Conservation (phyloP, 768 basidiomycete genomes). For the Naganishia kalamii region DNA sequence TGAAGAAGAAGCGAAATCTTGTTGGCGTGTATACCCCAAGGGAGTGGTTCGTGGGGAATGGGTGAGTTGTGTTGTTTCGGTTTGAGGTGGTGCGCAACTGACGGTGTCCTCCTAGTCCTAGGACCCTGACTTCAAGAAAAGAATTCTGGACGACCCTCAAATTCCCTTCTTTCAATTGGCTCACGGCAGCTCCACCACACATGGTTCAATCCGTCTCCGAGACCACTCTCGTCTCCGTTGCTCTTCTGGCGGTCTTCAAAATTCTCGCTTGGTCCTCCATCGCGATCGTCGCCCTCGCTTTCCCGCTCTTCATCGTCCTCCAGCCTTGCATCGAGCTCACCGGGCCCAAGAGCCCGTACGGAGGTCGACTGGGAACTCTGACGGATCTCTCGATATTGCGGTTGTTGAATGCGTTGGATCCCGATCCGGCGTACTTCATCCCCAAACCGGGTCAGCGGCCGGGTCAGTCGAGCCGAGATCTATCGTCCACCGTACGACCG, state of each 20-base stretch:
- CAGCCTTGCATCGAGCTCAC: slow-evolving; percentile 63
- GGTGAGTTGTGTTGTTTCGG: slow-evolving; percentile 20
- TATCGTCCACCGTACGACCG: slow-evolving; percentile 38
- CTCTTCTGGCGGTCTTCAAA: slow-evolving; percentile 61
- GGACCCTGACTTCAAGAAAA: not conserved
- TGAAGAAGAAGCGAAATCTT: slow-evolving; percentile 24
- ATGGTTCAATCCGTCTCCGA: slow-evolving; percentile 62
- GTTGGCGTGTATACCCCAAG: slow-evolving; percentile 28
- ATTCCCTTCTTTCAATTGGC: slow-evolving; percentile 64
- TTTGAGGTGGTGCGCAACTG: not conserved
- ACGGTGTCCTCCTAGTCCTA: not conserved
- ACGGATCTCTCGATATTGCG: slow-evolving; percentile 72
- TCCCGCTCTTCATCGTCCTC: slow-evolving; percentile 66
- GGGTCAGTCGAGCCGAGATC: slow-evolving; percentile 21
- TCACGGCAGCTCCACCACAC: slow-evolving; percentile 59
- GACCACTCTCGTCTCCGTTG: slow-evolving; percentile 65
- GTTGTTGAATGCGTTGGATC: slow-evolving; percentile 57
- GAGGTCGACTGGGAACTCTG: slow-evolving; percentile 61
- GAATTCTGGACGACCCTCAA: not conserved
- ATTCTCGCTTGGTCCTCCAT: slow-evolving; percentile 64
- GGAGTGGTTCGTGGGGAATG: slow-evolving; percentile 27
- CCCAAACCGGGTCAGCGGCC: slow-evolving; percentile 39
- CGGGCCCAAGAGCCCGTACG: slow-evolving; percentile 50
- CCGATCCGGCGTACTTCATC: slow-evolving; percentile 33
- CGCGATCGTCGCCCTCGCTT: slow-evolving; percentile 61